Evolutionary conservation across 2,329 filamentous ascomycete genomes (phyloP).

Genomic region (Fusarium chaquense): DNA sequence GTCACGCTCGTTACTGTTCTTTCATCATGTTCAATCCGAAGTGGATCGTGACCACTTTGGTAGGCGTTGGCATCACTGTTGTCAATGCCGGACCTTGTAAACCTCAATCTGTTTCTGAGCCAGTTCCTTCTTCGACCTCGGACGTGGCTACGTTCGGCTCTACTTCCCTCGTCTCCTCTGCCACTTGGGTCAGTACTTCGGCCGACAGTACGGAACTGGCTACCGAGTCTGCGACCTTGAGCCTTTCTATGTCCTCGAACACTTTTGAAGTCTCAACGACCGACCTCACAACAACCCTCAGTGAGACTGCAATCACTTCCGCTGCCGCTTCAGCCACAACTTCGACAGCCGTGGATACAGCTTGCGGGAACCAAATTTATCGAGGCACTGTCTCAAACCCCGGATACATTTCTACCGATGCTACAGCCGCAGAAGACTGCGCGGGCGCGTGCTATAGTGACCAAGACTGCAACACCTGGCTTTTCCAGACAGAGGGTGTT

Average conservation of each 20-base stretch:
- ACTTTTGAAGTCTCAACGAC: not conserved
- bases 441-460: not conserved
- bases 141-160: not conserved
- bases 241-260: no score
- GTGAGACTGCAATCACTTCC: not conserved
- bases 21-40: not conserved
- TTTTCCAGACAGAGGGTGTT: not conserved
- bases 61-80: not conserved
- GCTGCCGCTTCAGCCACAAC: not conserved
- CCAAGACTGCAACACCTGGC: not conserved
- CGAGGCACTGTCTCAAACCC: not conserved
- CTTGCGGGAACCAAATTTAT: not conserved
- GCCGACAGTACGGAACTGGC: not conserved
- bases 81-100: constrained; percentile 2
- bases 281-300: not conserved
- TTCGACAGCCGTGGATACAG: not conserved
- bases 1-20: not conserved
- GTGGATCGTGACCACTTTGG: not conserved
- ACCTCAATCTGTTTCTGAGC: not conserved
- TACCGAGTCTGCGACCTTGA: not conserved
- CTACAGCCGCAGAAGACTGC: not conserved
- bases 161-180: not conserved
- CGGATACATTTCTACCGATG: not conserved
- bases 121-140: not conserved
- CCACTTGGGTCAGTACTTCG: not conserved